phyloP scores from a whole-genome alignment of 345 rosid genomes.

The Trapa incisa region DNA sequence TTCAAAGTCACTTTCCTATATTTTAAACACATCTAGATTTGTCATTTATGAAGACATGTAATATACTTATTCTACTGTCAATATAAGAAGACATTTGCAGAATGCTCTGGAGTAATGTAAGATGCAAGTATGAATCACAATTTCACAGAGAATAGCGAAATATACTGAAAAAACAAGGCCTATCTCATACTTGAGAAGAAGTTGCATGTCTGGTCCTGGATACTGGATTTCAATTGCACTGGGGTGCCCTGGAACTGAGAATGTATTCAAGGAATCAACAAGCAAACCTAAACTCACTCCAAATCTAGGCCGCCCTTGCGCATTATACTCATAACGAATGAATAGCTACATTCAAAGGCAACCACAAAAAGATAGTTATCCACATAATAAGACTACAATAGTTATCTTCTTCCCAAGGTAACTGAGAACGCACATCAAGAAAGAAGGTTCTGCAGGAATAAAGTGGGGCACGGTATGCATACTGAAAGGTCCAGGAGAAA shows the following conservation, averaged over 20 bases:
- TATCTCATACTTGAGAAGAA: slow-evolving; percentile 61
- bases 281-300: slow-evolving; percentile 84
- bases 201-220: slow-evolving; percentile 97
- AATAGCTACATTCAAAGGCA: slow-evolving; percentile 40
- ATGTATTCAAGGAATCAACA: slow-evolving; percentile 83
- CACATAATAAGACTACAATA: neutral
- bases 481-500: neutral
- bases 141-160: neutral
- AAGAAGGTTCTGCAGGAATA: neutral
- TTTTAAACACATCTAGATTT: neutral
- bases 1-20: neutral
- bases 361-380: neutral
- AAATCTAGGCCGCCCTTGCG: slow-evolving; percentile 67
- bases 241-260: slow-evolving; percentile 66
- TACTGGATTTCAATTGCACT: slow-evolving; percentile 61
- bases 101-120: neutral
- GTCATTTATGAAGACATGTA: neutral
- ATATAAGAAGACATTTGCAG: neutral
- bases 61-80: neutral
- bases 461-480: neutral
- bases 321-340: slow-evolving; percentile 42
- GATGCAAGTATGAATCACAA: neutral
- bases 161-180: neutral
- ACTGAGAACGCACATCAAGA: neutral
- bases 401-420: neutral